A percentile compares a stretch with the other conserved stretches of the same genome.
Conservation (phyloP, 1,139 yeast genomes). For the Arxiozyma slooffiae region DNA sequence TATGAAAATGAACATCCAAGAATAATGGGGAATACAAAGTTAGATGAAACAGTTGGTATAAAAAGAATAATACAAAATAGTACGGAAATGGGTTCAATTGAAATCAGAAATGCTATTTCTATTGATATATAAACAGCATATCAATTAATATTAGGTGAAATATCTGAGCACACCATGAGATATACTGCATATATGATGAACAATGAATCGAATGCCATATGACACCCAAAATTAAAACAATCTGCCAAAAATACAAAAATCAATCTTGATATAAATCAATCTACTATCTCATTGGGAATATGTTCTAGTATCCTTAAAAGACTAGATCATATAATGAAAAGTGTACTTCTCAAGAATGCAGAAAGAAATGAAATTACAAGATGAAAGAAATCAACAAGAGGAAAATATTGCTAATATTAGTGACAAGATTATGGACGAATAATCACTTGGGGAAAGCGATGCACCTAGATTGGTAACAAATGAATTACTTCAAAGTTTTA, state of each 20-base stretch:
- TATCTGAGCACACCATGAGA: constrained; percentile 17
- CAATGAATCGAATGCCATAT: constrained; percentile 23
- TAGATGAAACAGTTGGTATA: not conserved
- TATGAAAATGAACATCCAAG: constrained; percentile 20
- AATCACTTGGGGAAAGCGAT: not conserved
- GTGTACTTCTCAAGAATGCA: constrained; percentile 23
- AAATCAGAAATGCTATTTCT: not conserved
- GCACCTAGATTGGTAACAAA: not conserved
- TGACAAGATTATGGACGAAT: not conserved
- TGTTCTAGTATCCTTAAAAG: constrained; percentile 16
- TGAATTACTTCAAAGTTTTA: not conserved
- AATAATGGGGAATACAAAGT: constrained; percentile 1
- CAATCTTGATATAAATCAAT: constrained; percentile 21
- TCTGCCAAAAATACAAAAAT: constrained; percentile 10
- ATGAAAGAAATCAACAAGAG: constrained; percentile 6
- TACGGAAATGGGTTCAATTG: not conserved
- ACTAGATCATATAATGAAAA: constrained; percentile 23
- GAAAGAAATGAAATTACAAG: constrained; percentile 15
- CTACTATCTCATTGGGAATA: constrained; percentile 17
- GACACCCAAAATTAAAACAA: constrained; percentile 20
- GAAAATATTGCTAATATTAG: not conserved
- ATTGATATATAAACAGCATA: constrained; percentile 1
- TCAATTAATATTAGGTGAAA: constrained; percentile 15
- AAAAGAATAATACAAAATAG: not conserved
- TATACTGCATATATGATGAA: constrained; percentile 22